A percentile compares a stretch with the other conserved stretches of the same genome.
phyloP scores from a whole-genome alignment of 345 rosid genomes.

The Boechera retrofracta region DNA sequence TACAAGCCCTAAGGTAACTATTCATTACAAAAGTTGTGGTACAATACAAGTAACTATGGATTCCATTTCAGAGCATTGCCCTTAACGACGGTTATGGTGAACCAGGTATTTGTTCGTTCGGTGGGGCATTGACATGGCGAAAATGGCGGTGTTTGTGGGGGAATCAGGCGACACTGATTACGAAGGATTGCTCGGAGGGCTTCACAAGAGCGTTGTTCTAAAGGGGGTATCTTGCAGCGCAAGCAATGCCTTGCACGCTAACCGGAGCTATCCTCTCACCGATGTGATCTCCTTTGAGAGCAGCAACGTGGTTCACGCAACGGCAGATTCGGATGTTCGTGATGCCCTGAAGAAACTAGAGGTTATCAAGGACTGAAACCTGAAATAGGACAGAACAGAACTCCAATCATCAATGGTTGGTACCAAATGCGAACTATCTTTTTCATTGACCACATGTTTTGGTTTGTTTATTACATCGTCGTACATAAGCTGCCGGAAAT shows the following conservation, averaged over 20 bases:
- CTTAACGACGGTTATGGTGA: conserved; percentile 13
- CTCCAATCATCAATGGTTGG: conserved; percentile 24
- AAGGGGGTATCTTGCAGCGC: conserved; percentile 67
- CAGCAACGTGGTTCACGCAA: conserved; percentile 63
- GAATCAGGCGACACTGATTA: conserved; percentile 96
- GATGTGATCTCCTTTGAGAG: conserved; percentile 80
- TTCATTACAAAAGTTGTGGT: background rate
- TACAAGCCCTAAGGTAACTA: conserved; percentile 85
- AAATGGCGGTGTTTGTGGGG: conserved; percentile 86
- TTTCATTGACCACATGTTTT: conserved; percentile 40
- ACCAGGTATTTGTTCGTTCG: conserved; percentile 87
- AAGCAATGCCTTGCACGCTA: conserved; percentile 60
- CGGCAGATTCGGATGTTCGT: conserved; percentile 57
- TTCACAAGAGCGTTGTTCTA: conserved; percentile 77
- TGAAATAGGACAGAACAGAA: background rate
- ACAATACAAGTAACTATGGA: background rate
- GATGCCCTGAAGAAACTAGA: conserved; percentile 65
- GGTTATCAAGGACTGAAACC: conserved; percentile 45
- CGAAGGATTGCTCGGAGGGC: conserved; percentile 88
- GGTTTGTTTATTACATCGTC: conserved; percentile 34
- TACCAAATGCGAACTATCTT: conserved; percentile 3
- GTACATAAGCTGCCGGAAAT: conserved; percentile 46
- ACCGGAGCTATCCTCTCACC: conserved; percentile 79
- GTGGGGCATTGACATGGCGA: conserved; percentile 88
- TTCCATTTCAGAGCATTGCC: background rate